Conservation (phyloP, 371 early-diverging fungal species). For the Gilbertella persicaria region DNA sequence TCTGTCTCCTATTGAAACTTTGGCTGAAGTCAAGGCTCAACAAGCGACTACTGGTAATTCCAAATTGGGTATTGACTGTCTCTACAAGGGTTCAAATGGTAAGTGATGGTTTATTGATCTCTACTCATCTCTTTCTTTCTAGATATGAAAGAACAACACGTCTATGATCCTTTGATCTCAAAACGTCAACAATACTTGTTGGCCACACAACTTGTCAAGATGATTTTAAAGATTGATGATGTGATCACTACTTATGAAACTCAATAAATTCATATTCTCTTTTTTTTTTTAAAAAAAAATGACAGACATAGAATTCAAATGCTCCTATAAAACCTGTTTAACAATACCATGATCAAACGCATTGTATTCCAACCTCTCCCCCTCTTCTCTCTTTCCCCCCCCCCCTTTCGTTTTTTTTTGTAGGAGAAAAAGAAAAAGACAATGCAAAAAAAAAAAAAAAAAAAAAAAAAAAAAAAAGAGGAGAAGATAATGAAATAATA, state of each 20-base stretch:
- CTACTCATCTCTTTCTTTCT: constrained; percentile 1
- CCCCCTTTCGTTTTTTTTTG: no score
- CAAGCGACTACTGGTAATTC: constrained; percentile 88
- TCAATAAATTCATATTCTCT: background rate
- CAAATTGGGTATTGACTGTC: constrained; percentile 96
- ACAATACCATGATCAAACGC: no score
- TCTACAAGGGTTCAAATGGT: constrained; percentile 86
- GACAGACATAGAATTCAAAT: background rate
- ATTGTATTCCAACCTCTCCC: no score
- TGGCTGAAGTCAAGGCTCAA: constrained; percentile 91
- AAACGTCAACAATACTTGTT: constrained; percentile 98
- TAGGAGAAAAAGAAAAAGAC: no score
- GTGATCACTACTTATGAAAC: constrained; percentile 66
- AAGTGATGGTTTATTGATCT: background rate
- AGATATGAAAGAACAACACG: constrained; percentile 97
- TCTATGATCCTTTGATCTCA: constrained; percentile 98
- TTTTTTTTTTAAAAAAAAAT: background rate
- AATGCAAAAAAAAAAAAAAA: no score
- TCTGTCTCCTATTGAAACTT: constrained; percentile 92
- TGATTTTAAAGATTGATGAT: constrained; percentile 97
- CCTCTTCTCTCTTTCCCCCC: no score
- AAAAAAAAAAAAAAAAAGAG: no score
- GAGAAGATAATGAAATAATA: no score
- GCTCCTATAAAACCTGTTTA: no score
- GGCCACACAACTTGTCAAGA: constrained; percentile 98